Base-by-base conservation (phyloP, 768 basidiomycete genomes). In the Pholiota molesta region DNA sequence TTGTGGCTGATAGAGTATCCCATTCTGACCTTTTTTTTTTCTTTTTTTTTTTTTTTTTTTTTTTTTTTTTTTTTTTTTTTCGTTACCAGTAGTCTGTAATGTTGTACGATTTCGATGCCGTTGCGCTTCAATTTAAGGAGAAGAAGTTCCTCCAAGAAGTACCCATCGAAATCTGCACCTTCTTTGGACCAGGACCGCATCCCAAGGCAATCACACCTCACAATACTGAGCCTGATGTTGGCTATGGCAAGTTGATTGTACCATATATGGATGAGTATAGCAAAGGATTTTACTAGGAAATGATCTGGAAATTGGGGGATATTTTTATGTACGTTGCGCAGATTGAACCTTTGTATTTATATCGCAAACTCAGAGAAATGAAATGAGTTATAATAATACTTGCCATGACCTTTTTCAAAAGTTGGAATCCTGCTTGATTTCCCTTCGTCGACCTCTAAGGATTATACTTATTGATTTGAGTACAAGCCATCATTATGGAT, bases 71-170 rank as follows among this genome's bases (percentile, higher is more conserved):
- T n/a, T n/a, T n/a, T n/a, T 42, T 16, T 26, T 8, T 4, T 3
- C 5, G 11, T 19, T 3, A 26, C 11, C 58, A 56, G 78, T 81
- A 81, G 62, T 73, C 72, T 1, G 72, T 80, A 16, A 72, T 75
- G 16, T 57, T 80, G 31, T 74, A 78, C 51, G 74, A 78, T 11
- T 80, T 78, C 63, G 71, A 75, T 35, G 67, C 69, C n/a, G 63
- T 66, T 4, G 73, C 68, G 0, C 77, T 77, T 52, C 67, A 69
- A 52, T 61, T 69, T 37, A 39, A 65, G 13, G 68, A 69, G 42
- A 57, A 49, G 31, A 69, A 72, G 17, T 67, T 71, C 2, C 62
- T 78, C 13, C 58, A 71, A 10, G 66, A 69, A 28, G 62, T 73
- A 42, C 63, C 71, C n/a, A 73, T 79, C 21, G 74, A 76, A 51